These are phyloP conservation scores for Acanthamoeba polyphaga DNA, from an alignment of 208 protist species.

Conservation along the genomic window DNA sequence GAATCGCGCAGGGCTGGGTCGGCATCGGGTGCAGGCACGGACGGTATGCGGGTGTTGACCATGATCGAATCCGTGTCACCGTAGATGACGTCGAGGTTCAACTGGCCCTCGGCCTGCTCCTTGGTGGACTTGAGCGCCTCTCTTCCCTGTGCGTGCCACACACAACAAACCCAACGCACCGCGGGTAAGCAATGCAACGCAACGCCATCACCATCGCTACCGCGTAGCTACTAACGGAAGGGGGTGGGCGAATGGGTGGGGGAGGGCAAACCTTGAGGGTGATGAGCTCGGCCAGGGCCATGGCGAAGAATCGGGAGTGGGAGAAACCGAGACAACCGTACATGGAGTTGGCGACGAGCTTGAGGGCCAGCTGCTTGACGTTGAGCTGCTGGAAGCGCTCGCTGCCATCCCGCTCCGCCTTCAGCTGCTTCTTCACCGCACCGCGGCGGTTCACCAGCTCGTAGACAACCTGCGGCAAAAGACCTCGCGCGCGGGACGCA, in stretches of 20 bases:
- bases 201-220: no score
- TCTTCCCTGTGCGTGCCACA: conserved; percentile 77
- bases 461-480: conserved; percentile 96
- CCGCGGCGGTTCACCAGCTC: conserved; percentile 91
- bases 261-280: conserved; percentile 94
- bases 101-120: conserved; percentile 94
- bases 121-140: conserved; percentile 96
- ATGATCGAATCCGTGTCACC: conserved; percentile 99
- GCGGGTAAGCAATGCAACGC: not conserved
- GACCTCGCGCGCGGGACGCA: conserved; percentile 40
- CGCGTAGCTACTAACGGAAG: not conserved
- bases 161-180: not conserved
- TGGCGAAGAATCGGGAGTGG: conserved; percentile 98
- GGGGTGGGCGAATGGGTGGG: not conserved
- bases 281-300: conserved; percentile 98
- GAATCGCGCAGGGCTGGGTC: not conserved
- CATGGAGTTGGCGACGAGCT: conserved; percentile 99
- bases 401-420: conserved; percentile 92
- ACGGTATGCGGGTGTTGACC: conserved; percentile 97
- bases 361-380: conserved; percentile 98
- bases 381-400: conserved; percentile 92
- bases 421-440: conserved; percentile 96
- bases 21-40: conserved; percentile 6
- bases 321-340: conserved; percentile 99
- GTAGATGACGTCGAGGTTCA: conserved; percentile 93